Conservation (phyloP, 352 stramenopile species). For the Phytophthora cryptogea region DNA sequence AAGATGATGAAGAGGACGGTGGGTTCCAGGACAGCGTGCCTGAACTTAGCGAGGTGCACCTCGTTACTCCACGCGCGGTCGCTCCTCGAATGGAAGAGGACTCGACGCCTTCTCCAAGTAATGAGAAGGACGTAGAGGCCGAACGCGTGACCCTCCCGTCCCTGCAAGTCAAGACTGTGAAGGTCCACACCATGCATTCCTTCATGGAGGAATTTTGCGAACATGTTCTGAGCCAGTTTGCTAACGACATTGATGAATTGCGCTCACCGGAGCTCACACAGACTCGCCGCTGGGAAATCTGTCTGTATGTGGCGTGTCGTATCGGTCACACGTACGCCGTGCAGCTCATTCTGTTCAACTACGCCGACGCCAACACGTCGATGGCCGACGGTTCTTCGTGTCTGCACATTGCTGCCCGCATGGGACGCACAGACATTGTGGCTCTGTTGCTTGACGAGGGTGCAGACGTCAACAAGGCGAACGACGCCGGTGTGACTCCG, state of each 20-base stretch:
- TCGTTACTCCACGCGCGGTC: conserved; percentile 17
- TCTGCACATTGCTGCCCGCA: conserved; percentile 73
- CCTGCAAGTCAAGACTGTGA: conserved; percentile 62
- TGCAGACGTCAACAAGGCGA: conserved; percentile 62
- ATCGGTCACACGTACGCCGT: conserved; percentile 77
- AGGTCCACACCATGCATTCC: conserved; percentile 72
- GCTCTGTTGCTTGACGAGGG: conserved; percentile 66
- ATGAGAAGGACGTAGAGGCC: conserved; percentile 10
- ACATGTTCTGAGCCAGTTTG: conserved; percentile 64
- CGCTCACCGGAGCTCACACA: conserved; percentile 46
- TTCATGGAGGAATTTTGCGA: conserved; percentile 86
- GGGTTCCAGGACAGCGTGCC: conserved; percentile 7
- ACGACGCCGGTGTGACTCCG: conserved; percentile 67
- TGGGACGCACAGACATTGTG: conserved; percentile 71
- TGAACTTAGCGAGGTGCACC: conserved; percentile 25
- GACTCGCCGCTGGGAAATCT: conserved; percentile 73
- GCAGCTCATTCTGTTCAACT: conserved; percentile 78
- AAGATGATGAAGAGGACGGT: conserved; percentile 23
- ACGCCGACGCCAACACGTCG: conserved; percentile 60
- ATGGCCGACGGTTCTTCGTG: conserved; percentile 71
- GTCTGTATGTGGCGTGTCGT: conserved; percentile 69
- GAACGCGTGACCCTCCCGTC: conserved; percentile 39
- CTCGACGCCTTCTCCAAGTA: conserved; percentile 3
- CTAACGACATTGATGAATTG: conserved; percentile 65
- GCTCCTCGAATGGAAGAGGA: conserved; percentile 21